phyloP scores from a whole-genome alignment of 371 early-diverging fungal genomes.

The Mortierella sp. region DNA sequence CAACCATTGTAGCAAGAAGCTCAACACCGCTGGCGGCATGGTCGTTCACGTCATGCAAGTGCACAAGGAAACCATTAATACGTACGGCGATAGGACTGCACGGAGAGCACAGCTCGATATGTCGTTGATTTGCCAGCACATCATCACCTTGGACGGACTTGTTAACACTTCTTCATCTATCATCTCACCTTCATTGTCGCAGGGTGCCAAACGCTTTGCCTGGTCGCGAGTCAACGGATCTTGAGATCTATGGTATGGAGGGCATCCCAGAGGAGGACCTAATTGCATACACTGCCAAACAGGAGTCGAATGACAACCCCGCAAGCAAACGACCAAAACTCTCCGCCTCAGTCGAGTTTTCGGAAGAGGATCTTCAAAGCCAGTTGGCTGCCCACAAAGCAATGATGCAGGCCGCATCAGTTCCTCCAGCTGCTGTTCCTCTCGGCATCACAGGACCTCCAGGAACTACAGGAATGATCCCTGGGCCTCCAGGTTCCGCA shows the following conservation, averaged over 20 bases:
- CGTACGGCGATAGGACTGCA: conserved; percentile 58
- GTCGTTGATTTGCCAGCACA: neutral
- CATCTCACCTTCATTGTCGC: neutral
- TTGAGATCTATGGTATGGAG: conserved; percentile 96
- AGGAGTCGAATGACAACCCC: conserved; percentile 33
- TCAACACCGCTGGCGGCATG: conserved; percentile 94
- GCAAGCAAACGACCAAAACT: conserved; percentile 42
- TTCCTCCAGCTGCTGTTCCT: conserved; percentile 15
- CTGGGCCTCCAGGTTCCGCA: conserved; percentile 2
- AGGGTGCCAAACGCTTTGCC: conserved; percentile 90
- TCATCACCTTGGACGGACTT: too few species aligned
- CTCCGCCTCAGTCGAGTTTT: conserved; percentile 23
- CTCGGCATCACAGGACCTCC: neutral
- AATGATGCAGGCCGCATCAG: conserved; percentile 38
- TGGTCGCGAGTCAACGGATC: conserved; percentile 86
- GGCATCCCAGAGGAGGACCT: conserved; percentile 91
- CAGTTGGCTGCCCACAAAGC: conserved; percentile 46
- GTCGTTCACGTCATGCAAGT: conserved; percentile 92
- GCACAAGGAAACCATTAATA: conserved; percentile 87
- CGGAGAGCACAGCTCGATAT: neutral
- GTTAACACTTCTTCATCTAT: too few species aligned
- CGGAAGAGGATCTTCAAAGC: conserved; percentile 48
- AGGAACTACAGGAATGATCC: conserved; percentile 6
- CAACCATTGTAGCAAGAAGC: conserved; percentile 81
- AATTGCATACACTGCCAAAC: conserved; percentile 57